Base-by-base conservation (phyloP, 345 rosid genomes). In the Moricandia arvensis region DNA sequence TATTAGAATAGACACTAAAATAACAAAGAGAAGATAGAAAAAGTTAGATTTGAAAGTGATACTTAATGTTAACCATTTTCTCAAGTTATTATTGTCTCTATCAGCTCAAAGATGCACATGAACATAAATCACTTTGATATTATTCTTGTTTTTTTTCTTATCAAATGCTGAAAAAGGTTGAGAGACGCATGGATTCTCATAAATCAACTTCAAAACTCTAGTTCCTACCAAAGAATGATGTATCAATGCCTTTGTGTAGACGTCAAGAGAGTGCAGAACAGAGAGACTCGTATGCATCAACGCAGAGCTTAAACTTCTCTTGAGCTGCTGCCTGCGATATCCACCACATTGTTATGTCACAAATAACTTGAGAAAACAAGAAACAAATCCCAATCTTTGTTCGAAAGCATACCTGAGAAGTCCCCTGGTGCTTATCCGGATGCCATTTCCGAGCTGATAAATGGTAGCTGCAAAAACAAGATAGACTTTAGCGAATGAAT, bases 231-330 rank as follows among this genome's bases (percentile, higher is more conserved):
- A 17, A 75, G n/a, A 11, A 51, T 49, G 21, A 27, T 37, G 59
- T 33, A 57, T 15, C 54, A 45, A 34, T 64, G 61, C 38, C 27
- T 62, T 16, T 63, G 12, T n/a, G 62, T 74, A 43, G 12, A 10
- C 41, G 4, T 78, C 66, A 73, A 62, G 90, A 72, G 16, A 94
- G 78, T 66, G 86, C 91, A 66, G 80, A 73, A 66, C 93, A 87
- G 3, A 91, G 77, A 1, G 98, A 88, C 76, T 87, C 86, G 86
- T 94, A 94, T 45, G 98, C 96, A 31, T 78, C 75, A 41, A 87
- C 88, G 66, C 96, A 90, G 6, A 84, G 76, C 71, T 91, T 91
- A 78, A 94, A 94, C 82, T 87, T 94, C 87, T 94, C 98, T 83
- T 82, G 89, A 0, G 98, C 98, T 59, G 60, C 76, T 7, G 80